These are phyloP conservation scores for Leishmania amazonensis DNA, from an alignment of 208 protist genomes.

Conservation along the genomic window DNA sequence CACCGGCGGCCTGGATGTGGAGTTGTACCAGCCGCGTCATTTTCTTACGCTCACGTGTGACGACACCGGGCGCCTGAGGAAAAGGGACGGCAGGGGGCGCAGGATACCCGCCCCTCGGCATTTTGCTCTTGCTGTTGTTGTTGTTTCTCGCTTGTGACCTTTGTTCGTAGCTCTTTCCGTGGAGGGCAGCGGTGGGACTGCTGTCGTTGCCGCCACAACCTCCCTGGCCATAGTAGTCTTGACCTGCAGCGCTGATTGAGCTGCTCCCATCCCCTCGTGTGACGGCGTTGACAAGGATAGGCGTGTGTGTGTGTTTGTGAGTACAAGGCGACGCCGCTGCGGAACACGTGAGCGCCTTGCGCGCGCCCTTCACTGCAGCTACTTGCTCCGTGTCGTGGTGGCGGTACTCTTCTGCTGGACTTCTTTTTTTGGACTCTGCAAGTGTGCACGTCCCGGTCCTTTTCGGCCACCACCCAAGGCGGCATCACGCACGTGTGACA, in stretches of 20 bases:
- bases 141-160: neutral
- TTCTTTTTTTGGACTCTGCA: neutral
- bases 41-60: neutral
- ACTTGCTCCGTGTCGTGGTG: too few relatives aligned
- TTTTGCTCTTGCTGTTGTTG: neutral
- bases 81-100: neutral
- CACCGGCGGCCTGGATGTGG: neutral
- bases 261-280: neutral
- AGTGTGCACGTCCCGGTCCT: too few relatives aligned
- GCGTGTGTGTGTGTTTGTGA: neutral
- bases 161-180: neutral
- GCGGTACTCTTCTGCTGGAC: neutral
- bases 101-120: neutral
- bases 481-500: neutral
- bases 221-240: neutral
- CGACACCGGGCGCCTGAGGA: neutral
- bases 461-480: neutral
- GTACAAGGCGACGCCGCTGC: neutral
- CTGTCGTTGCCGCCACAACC: neutral
- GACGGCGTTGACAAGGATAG: neutral
- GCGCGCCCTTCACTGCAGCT: neutral
- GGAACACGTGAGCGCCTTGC: neutral
- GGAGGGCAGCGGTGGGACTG: neutral
- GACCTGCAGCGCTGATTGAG: neutral
- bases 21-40: neutral